Conservation (phyloP, 2,329 filamentous ascomycete genomes). For the Raffaelea deltoideospora region DNA sequence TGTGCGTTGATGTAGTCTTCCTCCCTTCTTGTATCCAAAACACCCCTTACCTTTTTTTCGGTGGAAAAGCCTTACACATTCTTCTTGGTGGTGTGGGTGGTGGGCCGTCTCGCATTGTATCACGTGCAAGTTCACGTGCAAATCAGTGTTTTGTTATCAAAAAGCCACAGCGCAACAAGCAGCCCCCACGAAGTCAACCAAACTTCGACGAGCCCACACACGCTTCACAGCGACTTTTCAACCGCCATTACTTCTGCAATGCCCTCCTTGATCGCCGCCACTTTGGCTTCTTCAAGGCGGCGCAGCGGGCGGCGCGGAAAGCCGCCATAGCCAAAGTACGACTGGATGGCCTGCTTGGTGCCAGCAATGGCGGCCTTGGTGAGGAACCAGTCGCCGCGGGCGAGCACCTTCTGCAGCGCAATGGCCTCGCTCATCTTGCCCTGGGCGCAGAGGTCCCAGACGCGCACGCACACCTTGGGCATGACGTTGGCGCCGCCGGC, state of each 20-base stretch:
- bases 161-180: too few relatives aligned
- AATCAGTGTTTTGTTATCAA: too few relatives aligned
- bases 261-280: slow-evolving; percentile 36
- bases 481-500: slow-evolving; percentile 75
- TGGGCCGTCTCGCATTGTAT: too few relatives aligned
- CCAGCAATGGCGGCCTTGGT: slow-evolving; percentile 73
- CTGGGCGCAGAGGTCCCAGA: slow-evolving; percentile 61
- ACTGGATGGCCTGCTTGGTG: slow-evolving; percentile 73
- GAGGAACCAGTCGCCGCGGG: slow-evolving; percentile 66
- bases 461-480: slow-evolving; percentile 63
- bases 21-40: too few relatives aligned
- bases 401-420: slow-evolving; percentile 61
- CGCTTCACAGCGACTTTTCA: slow-evolving; percentile 34
- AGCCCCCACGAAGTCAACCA: too few relatives aligned
- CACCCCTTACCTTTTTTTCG: too few relatives aligned
- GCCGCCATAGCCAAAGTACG: slow-evolving; percentile 69
- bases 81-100: too few relatives aligned
- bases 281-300: slow-evolving; percentile 42
- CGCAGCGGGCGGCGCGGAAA: slow-evolving; percentile 59
- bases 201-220: neutral
- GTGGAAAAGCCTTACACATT: too few relatives aligned
- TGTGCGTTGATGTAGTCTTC: too few relatives aligned
- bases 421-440: slow-evolving; percentile 64
- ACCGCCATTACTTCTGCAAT: slow-evolving; percentile 50
- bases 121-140: too few relatives aligned